Conservation (phyloP, 2,329 filamentous ascomycete genomes). For the Xylariaceae sp. region DNA sequence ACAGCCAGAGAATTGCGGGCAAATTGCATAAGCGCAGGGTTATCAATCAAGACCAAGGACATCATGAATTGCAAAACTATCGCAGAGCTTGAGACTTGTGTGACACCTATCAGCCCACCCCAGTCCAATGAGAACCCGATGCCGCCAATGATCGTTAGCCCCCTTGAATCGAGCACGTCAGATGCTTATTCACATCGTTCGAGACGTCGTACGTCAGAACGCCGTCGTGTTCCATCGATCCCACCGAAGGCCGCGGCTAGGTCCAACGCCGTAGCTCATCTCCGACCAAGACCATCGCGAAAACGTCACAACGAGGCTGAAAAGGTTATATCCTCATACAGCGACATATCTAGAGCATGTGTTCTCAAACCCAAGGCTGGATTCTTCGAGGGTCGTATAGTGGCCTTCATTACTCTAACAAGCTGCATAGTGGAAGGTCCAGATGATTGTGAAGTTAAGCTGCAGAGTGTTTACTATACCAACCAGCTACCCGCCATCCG, state of each 20-base stretch:
- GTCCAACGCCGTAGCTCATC: slow-evolving; percentile 2
- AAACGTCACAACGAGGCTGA: slow-evolving; percentile 40
- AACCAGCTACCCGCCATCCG: slow-evolving; percentile 47
- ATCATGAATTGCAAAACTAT: slow-evolving; percentile 48
- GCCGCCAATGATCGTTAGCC: slow-evolving; percentile 25
- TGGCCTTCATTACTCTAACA: slow-evolving; percentile 49
- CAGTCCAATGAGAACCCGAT: slow-evolving; percentile 8
- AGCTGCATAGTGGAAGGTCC: slow-evolving; percentile 33
- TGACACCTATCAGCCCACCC: slow-evolving; percentile 36
- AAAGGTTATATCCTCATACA: slow-evolving; percentile 44
- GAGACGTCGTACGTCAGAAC: slow-evolving; percentile 8
- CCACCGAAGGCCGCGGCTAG: slow-evolving; percentile 27
- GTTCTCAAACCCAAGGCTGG: slow-evolving; percentile 53
- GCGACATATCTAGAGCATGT: slow-evolving; percentile 45
- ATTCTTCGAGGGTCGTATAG: slow-evolving; percentile 52
- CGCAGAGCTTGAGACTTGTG: slow-evolving; percentile 48
- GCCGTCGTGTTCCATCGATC: slow-evolving; percentile 25
- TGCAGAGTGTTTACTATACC: slow-evolving; percentile 46
- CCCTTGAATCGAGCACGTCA: slow-evolving; percentile 26
- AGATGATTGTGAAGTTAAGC: slow-evolving; percentile 39
- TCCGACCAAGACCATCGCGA: slow-evolving; percentile 28
- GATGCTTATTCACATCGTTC: not conserved
- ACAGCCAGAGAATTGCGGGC: slow-evolving; percentile 39
- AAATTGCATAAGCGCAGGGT: slow-evolving; percentile 41
- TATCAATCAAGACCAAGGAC: slow-evolving; percentile 42